Evolutionary conservation across 1,284 basidiomycete species (phyloP), one percentile per base, ranked within the genome.

Genomic region (Marasmius sp.): DNA sequence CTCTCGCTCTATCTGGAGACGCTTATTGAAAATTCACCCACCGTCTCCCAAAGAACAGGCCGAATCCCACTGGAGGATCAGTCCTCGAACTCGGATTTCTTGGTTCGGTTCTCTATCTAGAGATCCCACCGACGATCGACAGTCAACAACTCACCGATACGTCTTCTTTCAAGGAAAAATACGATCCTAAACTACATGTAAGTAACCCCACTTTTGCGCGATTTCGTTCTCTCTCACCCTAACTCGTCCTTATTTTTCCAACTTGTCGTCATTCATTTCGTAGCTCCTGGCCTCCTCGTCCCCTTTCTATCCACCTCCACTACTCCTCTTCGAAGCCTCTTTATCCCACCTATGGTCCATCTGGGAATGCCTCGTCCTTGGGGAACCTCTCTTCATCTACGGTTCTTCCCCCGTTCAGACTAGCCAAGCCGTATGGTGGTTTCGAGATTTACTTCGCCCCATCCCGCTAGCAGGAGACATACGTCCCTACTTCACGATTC

Each of bases 401-500:
- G 93, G 91, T 1, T 77, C 86, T 0, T 94, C 95, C 10, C 92
- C 94, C 0, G 81, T 86, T 16, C 85, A 88, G 66, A 94, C 93
- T 0, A 92, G 90, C 64, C 88, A 95, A 70, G 88, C 92, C 41
- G 79, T 97, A 18, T 92, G 94, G 93, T 94, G 95, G 94, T 75
- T 98, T 48, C 82, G 93, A 34, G 95, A 97, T 72, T 78, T 98
- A 2, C 74, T 98, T 10, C 85, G 93, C 36, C 97, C 97, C 1
- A 88, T 98, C 34, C 94, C 94, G 0, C 82, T 93, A 18, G 87
- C 90, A 0, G 88, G 88, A 2, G 96, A 98, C 71, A 88, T 94
- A 68, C 83, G 96, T 8, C 97, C 96, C 0, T 98, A 97, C 74
- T 93, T 98, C 67, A 97, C 95, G 16, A 95, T 98, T 64, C 96